Evolutionary conservation across 2,329 filamentous ascomycete genomes (phyloP).

Genomic region (Sclerotinia nivalis): DNA sequence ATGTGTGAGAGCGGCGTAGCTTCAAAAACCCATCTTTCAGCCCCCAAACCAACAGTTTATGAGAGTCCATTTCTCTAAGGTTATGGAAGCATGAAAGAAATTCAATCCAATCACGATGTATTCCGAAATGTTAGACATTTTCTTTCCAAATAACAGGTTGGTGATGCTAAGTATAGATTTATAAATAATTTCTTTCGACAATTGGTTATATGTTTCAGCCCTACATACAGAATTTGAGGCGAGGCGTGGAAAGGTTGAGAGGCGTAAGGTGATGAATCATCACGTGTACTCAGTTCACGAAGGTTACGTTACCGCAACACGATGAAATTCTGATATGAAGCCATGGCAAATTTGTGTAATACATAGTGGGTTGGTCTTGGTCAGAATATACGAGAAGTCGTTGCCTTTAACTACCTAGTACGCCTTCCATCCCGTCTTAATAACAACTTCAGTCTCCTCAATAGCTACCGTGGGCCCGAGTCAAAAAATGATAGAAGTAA

Average conservation of each 20-base stretch:
- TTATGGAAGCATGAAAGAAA: not conserved
- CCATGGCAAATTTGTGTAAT: not conserved
- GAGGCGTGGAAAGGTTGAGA: not conserved
- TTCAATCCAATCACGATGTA: slow-evolving; percentile 4
- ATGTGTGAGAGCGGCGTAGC: too few species aligned
- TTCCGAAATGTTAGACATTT: not conserved
- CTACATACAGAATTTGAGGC: not conserved
- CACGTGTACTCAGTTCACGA: not conserved
- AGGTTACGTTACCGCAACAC: too few species aligned
- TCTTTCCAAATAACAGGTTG: not conserved
- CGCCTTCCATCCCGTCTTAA: not conserved
- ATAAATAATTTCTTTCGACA: not conserved
- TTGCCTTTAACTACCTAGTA: too few species aligned
- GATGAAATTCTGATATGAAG: not conserved
- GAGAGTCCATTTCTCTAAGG: too few species aligned
- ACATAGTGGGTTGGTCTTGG: not conserved
- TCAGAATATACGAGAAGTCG: not conserved
- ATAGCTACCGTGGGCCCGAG: not conserved
- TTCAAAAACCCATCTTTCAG: too few species aligned
- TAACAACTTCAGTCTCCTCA: not conserved
- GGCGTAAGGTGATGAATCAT: not conserved
- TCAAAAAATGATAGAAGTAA: not conserved
- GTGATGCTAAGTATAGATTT: slow-evolving; percentile 4
- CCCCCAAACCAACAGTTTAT: too few species aligned
- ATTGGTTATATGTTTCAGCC: slow-evolving; percentile 16